Evolutionary conservation across 2,329 filamentous ascomycete species (phyloP).

Genomic region (Pyricularia sp.): DNA sequence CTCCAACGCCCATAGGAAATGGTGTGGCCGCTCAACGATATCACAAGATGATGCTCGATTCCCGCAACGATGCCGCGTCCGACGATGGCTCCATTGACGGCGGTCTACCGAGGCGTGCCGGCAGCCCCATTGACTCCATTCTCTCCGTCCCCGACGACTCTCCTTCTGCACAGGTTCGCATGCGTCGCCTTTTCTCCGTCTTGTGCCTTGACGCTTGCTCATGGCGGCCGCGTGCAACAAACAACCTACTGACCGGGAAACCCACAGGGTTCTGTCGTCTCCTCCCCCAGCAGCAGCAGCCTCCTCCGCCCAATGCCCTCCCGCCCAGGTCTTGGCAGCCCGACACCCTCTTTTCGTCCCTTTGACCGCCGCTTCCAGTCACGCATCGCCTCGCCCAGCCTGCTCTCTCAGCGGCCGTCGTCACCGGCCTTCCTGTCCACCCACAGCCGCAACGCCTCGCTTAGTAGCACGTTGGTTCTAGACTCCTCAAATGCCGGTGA

Average conservation of each 20-base stretch:
- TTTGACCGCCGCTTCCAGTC: constrained; percentile 94
- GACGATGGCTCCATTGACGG: constrained; percentile 42
- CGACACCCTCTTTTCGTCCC: constrained; percentile 74
- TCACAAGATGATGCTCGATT: constrained; percentile 27
- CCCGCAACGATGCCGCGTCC: constrained; percentile 30
- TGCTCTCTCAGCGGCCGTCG: constrained; percentile 50
- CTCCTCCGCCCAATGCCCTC: constrained; percentile 57
- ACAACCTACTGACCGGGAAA: background rate
- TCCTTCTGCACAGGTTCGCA: constrained; percentile 60
- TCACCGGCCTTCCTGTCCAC: constrained; percentile 67
- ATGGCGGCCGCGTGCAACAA: background rate
- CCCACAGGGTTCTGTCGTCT: constrained; percentile 44
- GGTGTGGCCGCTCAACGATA: constrained; percentile 28
- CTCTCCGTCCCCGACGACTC: constrained; percentile 71
- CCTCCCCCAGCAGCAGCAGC: constrained; percentile 61
- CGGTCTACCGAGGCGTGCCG: constrained; percentile 34
- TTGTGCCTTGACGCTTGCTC: background rate
- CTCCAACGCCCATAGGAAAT: constrained; percentile 15
- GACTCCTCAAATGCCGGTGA: constrained; percentile 39
- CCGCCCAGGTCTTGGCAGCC: constrained; percentile 50
- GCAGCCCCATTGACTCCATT: constrained; percentile 56
- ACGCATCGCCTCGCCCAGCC: constrained; percentile 52
- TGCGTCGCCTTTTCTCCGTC: background rate
- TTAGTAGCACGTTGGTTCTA: constrained; percentile 54
- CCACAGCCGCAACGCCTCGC: constrained; percentile 70